phyloP scores from a whole-genome alignment of 768 basidiomycete species.

The Mycena maculata region DNA sequence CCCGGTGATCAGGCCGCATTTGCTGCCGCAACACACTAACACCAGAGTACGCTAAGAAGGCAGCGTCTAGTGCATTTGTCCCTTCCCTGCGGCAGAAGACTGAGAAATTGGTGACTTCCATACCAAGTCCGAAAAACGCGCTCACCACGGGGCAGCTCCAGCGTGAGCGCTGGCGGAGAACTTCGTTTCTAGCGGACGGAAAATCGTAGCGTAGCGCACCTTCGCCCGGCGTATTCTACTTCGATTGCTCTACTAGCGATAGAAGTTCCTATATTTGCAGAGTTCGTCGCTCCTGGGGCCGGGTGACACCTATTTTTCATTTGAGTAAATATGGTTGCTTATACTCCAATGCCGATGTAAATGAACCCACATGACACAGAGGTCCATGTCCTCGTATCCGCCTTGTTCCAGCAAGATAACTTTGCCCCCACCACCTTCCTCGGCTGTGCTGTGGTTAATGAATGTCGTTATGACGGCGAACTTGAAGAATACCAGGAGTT shows the following conservation, averaged over 20 bases:
- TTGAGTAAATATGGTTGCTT: neutral
- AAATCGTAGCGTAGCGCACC: constrained; percentile 55
- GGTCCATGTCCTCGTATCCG: constrained; percentile 85
- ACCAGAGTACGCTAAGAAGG: constrained; percentile 83
- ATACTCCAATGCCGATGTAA: constrained; percentile 15
- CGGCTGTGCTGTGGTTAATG: constrained; percentile 58
- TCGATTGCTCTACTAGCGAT: constrained; percentile 73
- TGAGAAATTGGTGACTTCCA: constrained; percentile 8
- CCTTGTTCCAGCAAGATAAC: constrained; percentile 77
- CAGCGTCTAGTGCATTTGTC: constrained; percentile 88
- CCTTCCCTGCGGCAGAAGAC: constrained; percentile 67
- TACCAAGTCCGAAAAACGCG: constrained; percentile 22
- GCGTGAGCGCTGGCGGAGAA: constrained; percentile 72
- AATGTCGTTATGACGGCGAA: constrained; percentile 1
- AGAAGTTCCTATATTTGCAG: constrained; percentile 63
- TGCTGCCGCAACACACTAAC: constrained; percentile 89
- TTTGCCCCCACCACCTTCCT: constrained; percentile 86
- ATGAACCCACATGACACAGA: constrained; percentile 73
- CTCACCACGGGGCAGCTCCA: constrained; percentile 79
- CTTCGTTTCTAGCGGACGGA: constrained; percentile 2
- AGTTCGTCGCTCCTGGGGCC: constrained; percentile 62
- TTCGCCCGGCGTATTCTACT: constrained; percentile 80
- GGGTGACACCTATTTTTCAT: constrained; percentile 75
- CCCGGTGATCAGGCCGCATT: constrained; percentile 82
- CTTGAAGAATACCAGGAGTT: constrained; percentile 67